Conservation (phyloP, 306 rosid genomes). For the Pyrus communis region DNA sequence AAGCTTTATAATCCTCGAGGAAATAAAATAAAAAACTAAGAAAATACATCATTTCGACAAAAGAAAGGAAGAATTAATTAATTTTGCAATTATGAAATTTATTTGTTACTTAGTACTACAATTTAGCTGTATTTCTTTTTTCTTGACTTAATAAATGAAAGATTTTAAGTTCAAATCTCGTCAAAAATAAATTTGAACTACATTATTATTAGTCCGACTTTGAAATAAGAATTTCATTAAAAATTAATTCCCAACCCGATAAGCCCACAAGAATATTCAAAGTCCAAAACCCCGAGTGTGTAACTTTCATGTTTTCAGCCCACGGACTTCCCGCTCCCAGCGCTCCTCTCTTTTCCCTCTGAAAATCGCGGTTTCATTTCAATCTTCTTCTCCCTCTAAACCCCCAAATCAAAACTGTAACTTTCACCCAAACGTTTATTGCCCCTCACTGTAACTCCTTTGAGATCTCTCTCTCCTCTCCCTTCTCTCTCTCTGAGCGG, state of each 20-base stretch:
- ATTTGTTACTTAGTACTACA: too few relatives aligned
- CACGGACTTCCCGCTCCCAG: conserved; percentile 56
- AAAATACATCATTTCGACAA: too few relatives aligned
- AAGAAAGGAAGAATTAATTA: too few relatives aligned
- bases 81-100: not conserved
- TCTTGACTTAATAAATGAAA: too few relatives aligned
- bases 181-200: accelerated
- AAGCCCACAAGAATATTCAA: not conserved
- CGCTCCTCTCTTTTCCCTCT: conserved; percentile 9
- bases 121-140: too few relatives aligned
- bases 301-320: conserved; percentile 10
- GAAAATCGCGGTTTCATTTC: conserved; percentile 21
- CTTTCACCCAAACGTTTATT: not conserved
- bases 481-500: not conserved
- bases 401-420: not conserved
- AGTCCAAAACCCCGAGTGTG: not conserved
- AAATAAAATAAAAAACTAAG: too few relatives aligned
- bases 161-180: accelerated
- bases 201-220: accelerated
- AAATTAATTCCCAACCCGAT: too few relatives aligned
- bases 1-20: too few relatives aligned
- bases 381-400: not conserved
- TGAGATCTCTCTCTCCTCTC: not conserved
- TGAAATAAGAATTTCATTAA: too few relatives aligned
- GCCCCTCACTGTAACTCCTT: not conserved